Conservation (phyloP, 1,139 yeast genomes). For the Diutina sp. region DNA sequence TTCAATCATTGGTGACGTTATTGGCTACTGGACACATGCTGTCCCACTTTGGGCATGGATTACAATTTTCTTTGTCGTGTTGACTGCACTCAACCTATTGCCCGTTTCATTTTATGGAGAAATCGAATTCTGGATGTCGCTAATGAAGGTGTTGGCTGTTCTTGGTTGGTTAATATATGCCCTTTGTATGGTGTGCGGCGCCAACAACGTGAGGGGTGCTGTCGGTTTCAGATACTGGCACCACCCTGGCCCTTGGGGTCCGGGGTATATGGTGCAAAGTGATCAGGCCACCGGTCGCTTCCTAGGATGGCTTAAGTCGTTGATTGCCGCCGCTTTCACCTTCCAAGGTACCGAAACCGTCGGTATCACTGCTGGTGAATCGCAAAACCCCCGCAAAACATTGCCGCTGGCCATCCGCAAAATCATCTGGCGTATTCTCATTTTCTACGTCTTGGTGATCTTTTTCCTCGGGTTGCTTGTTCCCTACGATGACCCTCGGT, state of each 20-base stretch:
- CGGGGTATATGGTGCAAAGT: conserved; percentile 31
- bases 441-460: conserved; percentile 70
- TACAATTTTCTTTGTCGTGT: conserved; percentile 8
- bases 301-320: conserved; percentile 51
- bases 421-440: conserved; percentile 66
- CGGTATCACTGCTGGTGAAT: conserved; percentile 85
- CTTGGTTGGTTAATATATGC: neutral
- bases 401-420: conserved; percentile 80
- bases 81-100: conserved; percentile 11
- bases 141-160: neutral
- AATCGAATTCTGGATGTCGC: conserved; percentile 8
- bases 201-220: conserved; percentile 48
- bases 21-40: conserved; percentile 8
- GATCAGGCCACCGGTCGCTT: conserved; percentile 42
- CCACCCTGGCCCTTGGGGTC: conserved; percentile 81
- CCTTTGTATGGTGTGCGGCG: conserved; percentile 45
- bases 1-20: conserved; percentile 9
- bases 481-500: conserved; percentile 56
- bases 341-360: conserved; percentile 74
- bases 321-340: conserved; percentile 66
- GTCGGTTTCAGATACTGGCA: conserved; percentile 87
- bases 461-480: conserved; percentile 75
- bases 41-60: conserved; percentile 6
- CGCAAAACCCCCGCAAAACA: conserved; percentile 67
- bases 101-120: conserved; percentile 14